These are phyloP conservation scores for Schizochytrium sp. DNA, from an alignment of 108 stramenopile genomes.

Conservation along the genomic window DNA sequence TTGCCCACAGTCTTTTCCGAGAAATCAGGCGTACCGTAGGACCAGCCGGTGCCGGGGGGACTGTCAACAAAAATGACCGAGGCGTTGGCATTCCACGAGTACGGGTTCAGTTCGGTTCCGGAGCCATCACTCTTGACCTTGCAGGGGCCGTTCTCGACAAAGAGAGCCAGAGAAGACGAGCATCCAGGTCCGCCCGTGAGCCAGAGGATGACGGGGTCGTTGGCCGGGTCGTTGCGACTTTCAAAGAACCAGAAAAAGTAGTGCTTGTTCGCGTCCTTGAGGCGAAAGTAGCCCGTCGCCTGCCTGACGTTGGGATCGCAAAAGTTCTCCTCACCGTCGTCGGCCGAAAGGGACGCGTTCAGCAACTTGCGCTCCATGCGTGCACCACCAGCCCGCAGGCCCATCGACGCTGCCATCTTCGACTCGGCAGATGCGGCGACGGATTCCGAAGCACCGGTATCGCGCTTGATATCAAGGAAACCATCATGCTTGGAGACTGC, in stretches of 20 bases:
- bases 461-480: not conserved
- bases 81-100: conserved; percentile 83
- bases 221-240: conserved; percentile 21
- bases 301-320: not conserved
- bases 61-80: conserved; percentile 94
- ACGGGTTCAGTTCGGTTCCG: conserved; percentile 71
- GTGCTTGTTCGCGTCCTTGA: conserved; percentile 14
- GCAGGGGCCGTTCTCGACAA: conserved; percentile 92
- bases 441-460: not conserved
- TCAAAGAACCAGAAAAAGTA: conserved; percentile 46
- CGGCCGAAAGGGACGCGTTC: not conserved
- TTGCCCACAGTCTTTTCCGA: conserved; percentile 65
- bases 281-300: conserved; percentile 4
- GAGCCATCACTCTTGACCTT: conserved; percentile 71
- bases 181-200: conserved; percentile 58
- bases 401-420: not conserved
- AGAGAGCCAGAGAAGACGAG: conserved; percentile 44
- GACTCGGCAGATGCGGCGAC: not conserved
- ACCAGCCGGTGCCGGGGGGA: conserved; percentile 92
- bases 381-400: not conserved
- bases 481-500: not conserved
- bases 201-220: conserved; percentile 43
- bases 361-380: not conserved
- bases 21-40: conserved; percentile 63
- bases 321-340: not conserved